Percentiles rank a stretch among this genome's conserved stretches.
phyloP scores from a whole-genome alignment of 2,329 filamentous ascomycete species.

The Didymella sp. region DNA sequence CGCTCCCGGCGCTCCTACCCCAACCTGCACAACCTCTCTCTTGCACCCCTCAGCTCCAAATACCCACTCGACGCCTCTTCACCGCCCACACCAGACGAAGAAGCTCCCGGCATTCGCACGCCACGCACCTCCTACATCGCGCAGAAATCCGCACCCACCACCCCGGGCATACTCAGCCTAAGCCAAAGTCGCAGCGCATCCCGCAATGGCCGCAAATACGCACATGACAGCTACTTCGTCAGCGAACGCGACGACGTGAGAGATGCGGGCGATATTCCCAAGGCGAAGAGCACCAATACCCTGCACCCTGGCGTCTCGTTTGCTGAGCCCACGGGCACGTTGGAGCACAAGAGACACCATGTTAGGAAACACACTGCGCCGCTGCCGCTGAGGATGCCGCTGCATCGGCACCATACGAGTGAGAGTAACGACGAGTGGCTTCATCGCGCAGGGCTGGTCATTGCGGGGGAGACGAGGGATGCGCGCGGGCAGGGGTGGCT shows the following conservation, averaged over 20 bases:
- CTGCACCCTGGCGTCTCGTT: conserved; percentile 45
- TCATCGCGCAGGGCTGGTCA: conserved; percentile 63
- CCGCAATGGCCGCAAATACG: conserved; percentile 46
- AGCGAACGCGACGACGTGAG: conserved; percentile 31
- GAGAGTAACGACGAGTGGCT: conserved; percentile 62
- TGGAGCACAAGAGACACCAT: conserved; percentile 33
- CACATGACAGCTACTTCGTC: conserved; percentile 45
- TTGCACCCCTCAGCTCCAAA: conserved; percentile 65
- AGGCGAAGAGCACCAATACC: conserved; percentile 56
- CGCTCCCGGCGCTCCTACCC: conserved; percentile 62
- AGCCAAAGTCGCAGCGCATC: conserved; percentile 48
- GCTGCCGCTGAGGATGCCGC: conserved; percentile 34
- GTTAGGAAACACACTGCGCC: conserved; percentile 42
- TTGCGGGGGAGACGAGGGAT: conserved; percentile 64
- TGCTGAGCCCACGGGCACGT: not conserved
- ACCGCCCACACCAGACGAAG: conserved; percentile 45
- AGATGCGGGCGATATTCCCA: conserved; percentile 50
- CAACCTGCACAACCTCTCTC: conserved; percentile 65
- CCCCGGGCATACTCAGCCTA: conserved; percentile 57
- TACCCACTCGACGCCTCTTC: conserved; percentile 58
- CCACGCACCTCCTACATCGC: conserved; percentile 56
- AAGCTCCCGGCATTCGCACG: conserved; percentile 30
- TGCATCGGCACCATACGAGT: conserved; percentile 41
- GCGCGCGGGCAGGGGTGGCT: conserved; percentile 70
- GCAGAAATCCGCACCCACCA: conserved; percentile 57